Base-by-base conservation (phyloP, 2,329 filamentous ascomycete species). In the Cladophialophora psammophila region DNA sequence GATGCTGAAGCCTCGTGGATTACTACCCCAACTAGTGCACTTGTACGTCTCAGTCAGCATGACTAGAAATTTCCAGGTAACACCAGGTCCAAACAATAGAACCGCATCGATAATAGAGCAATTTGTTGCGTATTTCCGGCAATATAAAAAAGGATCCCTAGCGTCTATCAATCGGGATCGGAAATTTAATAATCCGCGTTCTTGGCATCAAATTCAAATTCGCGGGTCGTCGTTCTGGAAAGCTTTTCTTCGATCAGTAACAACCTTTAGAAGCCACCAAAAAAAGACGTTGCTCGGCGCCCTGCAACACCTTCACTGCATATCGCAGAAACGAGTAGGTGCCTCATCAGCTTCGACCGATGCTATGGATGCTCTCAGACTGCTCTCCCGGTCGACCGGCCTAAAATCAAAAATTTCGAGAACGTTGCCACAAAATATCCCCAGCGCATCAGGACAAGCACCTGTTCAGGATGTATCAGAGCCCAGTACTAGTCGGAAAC, bases 331-430 rank as follows among this genome's bases (percentile, higher is more conserved):
- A 26, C 26, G 20, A 31, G 0, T 20, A 2, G 20, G 18, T 50
- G 45, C 18, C 26, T 31, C 15, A 12, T n/a, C 34, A 55, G 3
- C 31, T n/a, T n/a, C 10, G 15, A 34, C 36, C 26, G 3, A 38
- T 57, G 52, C n/a, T 38, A 83, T 83, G 81, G 80, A 83, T 68
- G 80, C 80, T 18, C 80, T 83, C 67, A 80, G 75, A 72, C 73
- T 83, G 55, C 74, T 83, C 65, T 81, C 80, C 8, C 73, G 81
- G 65, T 81, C 80, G 35, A 80, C 79, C 13, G 81, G 80, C 63
- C 70, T 82, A 32, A 82, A 80, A 72, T 54, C 76, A 45, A 71
- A 71, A 32, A 63, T 75, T 54, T 64, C 73, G 50, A 69, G 74
- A n/a, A 65, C 72, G 42, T 68, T 76, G 65, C 66, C 74, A 4